Evolutionary conservation across 371 early-diverging fungal genomes (phyloP).

Genomic region (Umbelopsis sp.): DNA sequence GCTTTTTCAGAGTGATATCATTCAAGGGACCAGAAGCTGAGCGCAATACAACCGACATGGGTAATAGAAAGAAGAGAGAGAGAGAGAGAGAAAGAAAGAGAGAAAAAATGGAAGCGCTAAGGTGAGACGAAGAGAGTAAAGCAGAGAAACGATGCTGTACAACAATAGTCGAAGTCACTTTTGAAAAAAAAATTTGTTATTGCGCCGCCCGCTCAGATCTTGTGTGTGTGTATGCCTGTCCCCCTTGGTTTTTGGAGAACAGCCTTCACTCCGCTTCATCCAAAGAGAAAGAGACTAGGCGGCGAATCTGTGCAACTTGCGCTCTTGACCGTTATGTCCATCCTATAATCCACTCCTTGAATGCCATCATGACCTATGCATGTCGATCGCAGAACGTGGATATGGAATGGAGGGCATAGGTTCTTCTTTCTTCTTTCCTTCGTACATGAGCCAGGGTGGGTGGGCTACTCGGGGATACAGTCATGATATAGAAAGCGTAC

Average conservation of each 20-base stretch:
- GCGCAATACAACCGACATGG: conserved; percentile 14
- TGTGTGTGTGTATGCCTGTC: too few species aligned
- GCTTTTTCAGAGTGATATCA: background rate
- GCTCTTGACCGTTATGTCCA: too few species aligned
- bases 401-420: too few species aligned
- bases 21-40: conserved; percentile 16
- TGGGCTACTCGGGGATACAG: too few species aligned
- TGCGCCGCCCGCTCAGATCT: conserved; percentile 1
- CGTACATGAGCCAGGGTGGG: too few species aligned
- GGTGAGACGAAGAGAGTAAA: conserved; percentile 1
- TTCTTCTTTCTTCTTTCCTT: too few species aligned
- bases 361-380: too few species aligned
- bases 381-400: too few species aligned
- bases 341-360: too few species aligned
- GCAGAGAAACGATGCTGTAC: conserved; percentile 2
- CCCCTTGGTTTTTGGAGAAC: conserved; percentile 8
- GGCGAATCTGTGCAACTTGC: too few species aligned
- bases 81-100: background rate
- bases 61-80: background rate
- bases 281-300: too few species aligned
- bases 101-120: background rate
- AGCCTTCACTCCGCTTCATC: conserved; percentile 12
- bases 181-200: conserved; percentile 9
- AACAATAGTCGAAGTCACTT: conserved; percentile 18
- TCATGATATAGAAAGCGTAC: too few species aligned